Base-by-base conservation (phyloP, 176 grass and related monocot species). In the Areca catechu region DNA sequence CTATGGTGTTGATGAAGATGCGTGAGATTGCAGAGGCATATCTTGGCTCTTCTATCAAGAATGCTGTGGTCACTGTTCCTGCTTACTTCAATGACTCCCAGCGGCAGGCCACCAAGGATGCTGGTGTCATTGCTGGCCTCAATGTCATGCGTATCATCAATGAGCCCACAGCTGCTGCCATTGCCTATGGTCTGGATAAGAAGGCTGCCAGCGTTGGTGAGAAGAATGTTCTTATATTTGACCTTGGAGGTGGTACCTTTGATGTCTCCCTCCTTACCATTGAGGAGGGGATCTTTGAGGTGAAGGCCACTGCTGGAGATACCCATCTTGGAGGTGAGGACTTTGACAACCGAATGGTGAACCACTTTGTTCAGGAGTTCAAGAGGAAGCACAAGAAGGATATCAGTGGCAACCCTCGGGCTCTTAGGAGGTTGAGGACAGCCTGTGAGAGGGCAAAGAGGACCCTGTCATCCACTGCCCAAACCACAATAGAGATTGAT, bases 271-370 rank as follows among this genome's bases (percentile, higher is more conserved):
- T 95, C 60, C 76, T 95, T 58, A 95, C 90, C 52, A 95, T 95
- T n/a, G 90, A 95, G 74, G 90, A 95, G 85, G 85, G 90, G 24
- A 95, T 95, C 74, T 95, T 95, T 34, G 90, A 95, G 72, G 90
- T 89, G 55, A 95, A 95, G 82, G 79, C 90, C 65, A 95, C 90
- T 0, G 85, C 90, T 5, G 90, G 90, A 4, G 90, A 95, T 68
- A 95, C 90, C 54, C 90, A 95, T 64, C 62, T 95, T 4, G 90
- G 90, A 3, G 90, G 90, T 23, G 90, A 95, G 76, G 90, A 95
- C 80, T 95, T 95, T 54, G 90, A 95, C 79, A 95, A 86, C 73
- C 60, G 90, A 16, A 77, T 95, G 73, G 90, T 95, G 15, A 89
- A 95, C 70, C 90, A 95, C 66, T 95, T 95, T 68, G 85, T 89